Percentiles rank a stretch among this genome's conserved stretches.
Conservation (phyloP, 2,329 filamentous ascomycete genomes). For the Colletotrichum echinochloae region DNA sequence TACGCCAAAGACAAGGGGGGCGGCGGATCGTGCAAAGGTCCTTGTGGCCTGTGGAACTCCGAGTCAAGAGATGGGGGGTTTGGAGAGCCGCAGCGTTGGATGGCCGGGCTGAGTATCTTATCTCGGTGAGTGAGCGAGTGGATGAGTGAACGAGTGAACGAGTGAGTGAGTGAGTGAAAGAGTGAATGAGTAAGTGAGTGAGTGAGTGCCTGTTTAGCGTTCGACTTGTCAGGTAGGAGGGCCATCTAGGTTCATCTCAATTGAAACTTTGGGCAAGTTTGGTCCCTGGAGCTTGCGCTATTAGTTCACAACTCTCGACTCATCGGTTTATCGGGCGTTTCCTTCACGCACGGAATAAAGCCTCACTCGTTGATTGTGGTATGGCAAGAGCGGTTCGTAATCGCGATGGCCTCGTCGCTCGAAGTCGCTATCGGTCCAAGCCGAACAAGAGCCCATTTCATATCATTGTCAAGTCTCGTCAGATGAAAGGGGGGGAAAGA, state of each 20-base stretch:
- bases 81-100: background rate
- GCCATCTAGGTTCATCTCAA: background rate
- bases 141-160: too few species aligned
- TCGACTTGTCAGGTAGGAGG: too few species aligned
- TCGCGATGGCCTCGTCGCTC: background rate
- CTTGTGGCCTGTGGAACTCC: constrained; percentile 12
- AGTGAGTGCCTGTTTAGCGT: too few species aligned
- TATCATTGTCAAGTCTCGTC: background rate
- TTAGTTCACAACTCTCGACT: background rate
- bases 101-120: background rate
- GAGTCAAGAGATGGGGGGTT: constrained; percentile 3
- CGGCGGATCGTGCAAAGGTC: background rate
- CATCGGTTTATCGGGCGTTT: constrained; percentile 8
- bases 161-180: too few species aligned
- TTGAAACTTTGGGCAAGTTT: background rate
- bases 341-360: constrained; percentile 20
- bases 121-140: too few species aligned
- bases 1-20: background rate
- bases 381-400: background rate
- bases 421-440: background rate
- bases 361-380: constrained; percentile 22
- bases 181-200: too few species aligned
- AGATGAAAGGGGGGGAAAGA: too few species aligned
- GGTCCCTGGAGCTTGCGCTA: background rate
- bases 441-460: too few species aligned